Base-by-base conservation (phyloP, 768 basidiomycete species). In the Lentinus tigrinus region DNA sequence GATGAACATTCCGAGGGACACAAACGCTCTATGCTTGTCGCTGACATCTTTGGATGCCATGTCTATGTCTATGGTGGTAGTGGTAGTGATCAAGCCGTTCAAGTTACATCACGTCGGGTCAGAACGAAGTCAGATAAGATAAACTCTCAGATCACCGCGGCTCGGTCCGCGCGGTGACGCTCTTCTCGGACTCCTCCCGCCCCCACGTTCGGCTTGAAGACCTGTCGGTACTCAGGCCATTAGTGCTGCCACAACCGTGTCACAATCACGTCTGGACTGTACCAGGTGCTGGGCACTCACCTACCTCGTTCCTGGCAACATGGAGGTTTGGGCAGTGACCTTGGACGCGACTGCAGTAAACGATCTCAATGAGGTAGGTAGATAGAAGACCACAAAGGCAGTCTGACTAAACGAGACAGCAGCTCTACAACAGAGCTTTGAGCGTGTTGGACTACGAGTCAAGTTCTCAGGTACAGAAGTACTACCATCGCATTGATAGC, bases 1-100 rank as follows among this genome's bases (percentile, higher is more conserved):
- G 66, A 97, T 95, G 75, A 95, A 95, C 83, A 94, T 85, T 7
- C 93, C 94, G 26, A 94, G 76, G n/a, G 87, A 84, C 19, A 82
- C 83, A 47, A 92, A 86, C 39, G 71, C 62, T 28, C 67, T 46
- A 23, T 23, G 47, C 44, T 44, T n/a, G 43, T 3, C 4, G 34
- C 9, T 37, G n/a, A 37, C 13, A 16, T 43, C 2, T 48, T 55
- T 27, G 50, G 65, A 61, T 51, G 65, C 62, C 65, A 63, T 62
- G 14, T 21, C 39, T 40, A 6, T 40, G 39, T 17, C 16, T 17
- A 40, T 5, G 17, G 14, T 40, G 17, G 39, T 40, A 6, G 39
- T 40, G 16, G 39, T 40, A 17, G 39, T 40, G 21, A 31, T 11
- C 31, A 31, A 31, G 31, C 11, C n/a, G n/a, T n/a, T n/a, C 31